A percentile compares a stretch with the other conserved stretches of the same genome.
These are phyloP conservation scores for Aspergillus sp. DNA, from an alignment of 2,329 filamentous ascomycete species.

Conservation along the genomic window DNA sequence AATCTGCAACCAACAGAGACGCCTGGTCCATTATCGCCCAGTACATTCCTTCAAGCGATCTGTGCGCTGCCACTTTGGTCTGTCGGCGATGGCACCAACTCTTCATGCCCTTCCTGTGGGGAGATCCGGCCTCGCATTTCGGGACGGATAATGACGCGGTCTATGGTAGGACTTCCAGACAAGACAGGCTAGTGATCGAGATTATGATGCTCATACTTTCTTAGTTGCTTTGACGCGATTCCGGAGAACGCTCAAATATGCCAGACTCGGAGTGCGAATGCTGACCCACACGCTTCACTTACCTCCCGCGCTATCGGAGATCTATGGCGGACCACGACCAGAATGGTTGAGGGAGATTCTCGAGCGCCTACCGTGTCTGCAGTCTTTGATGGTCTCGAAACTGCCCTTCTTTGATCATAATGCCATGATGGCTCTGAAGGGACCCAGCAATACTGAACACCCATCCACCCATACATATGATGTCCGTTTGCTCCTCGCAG, in stretches of 20 bases:
- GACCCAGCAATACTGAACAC: conserved; percentile 14
- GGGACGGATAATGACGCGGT: conserved; percentile 59
- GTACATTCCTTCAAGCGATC: conserved; percentile 55
- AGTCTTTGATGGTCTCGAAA: conserved; percentile 57
- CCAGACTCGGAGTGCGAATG: conserved; percentile 51
- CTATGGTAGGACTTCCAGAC: conserved; percentile 42
- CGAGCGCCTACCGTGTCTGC: conserved; percentile 56
- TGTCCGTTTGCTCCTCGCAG: conserved; percentile 56
- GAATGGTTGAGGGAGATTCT: conserved; percentile 61
- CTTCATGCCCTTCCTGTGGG: conserved; percentile 61
- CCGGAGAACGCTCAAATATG: conserved; percentile 54
- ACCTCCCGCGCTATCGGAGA: conserved; percentile 58
- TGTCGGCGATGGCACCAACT: conserved; percentile 56
- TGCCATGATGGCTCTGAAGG: conserved; percentile 50
- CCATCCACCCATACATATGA: conserved; percentile 35
- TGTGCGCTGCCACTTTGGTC: conserved; percentile 56
- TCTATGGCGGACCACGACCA: conserved; percentile 57
- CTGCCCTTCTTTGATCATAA: conserved; percentile 63
- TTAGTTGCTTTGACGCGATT: conserved; percentile 59
- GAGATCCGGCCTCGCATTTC: conserved; percentile 62
- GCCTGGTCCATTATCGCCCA: conserved; percentile 55
- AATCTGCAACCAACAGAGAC: conserved; percentile 54
- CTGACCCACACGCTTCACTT: conserved; percentile 62
- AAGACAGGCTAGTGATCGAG: too few species aligned
- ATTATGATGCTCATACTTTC: background rate